Evolutionary conservation across 306 rosid species (phyloP), one percentile per base, ranked within the genome.

Genomic region (barrel medic (Medicago truncatula)): DNA sequence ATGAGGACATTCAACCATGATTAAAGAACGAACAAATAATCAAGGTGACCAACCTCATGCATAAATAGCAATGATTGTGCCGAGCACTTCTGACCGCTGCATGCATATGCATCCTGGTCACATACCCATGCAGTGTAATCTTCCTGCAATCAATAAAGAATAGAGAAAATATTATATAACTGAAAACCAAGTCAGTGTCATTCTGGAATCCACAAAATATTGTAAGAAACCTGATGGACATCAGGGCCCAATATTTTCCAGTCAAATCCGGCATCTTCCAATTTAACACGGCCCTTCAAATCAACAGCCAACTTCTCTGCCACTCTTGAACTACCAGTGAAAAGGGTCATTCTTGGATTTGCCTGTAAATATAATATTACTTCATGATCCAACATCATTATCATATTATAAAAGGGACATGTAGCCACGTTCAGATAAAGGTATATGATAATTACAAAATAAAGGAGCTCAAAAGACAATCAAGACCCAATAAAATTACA

Each of bases 191-290:
- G 23, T 78, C 54, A 13, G 17, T 39, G 5, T 58, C 74, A 70
- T 76, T 75, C 43, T 67, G 68, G n/a, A 25, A 54, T 43, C n/a
- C 49, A 70, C 39, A 74, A 31, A 41, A 23, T 25, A 18, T 21
- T 17, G 17, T 46, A 87, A 73, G 67, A 74, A 81, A 95, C 98
- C 98, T 95, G 89, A 62, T 87, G 91, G 70, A 95, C 97, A 75
- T 95, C 98, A 63, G 98, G 98, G 69, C 98, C 98, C 65, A 92
- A 82, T 73, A 95, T 80, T 82, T 95, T 95, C 98, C 98, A 95
- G 87, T 95, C 98, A 84, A 92, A 95, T 67, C 98, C 98, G 44
- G 97, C 98, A 86, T 95, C 98, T 86, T 95, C 98, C 86, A 95
- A 74, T 82, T 89, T 95, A 79, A 95, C 54, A 6, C 97, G 93